Evolutionary conservation across 2,329 filamentous ascomycete species (phyloP).

Genomic region (Fusarium pininemorale): DNA sequence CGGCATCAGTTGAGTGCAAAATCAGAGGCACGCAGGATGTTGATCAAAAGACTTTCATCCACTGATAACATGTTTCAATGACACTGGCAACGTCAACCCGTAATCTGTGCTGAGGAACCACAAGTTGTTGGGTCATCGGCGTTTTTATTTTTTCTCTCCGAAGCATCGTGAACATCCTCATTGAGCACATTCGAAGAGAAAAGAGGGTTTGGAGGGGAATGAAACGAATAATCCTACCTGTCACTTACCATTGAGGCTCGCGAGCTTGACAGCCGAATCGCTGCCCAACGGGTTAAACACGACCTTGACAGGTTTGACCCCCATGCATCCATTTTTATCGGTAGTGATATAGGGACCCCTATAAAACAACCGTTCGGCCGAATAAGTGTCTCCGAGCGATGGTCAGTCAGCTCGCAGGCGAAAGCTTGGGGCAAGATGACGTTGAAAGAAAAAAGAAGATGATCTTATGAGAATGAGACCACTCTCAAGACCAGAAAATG

Average conservation of each 20-base stretch:
- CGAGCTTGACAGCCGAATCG: slow-evolving; percentile 11
- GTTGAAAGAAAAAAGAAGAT: slow-evolving; percentile 6
- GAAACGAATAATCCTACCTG: slow-evolving; percentile 21
- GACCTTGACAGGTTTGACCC: slow-evolving; percentile 14
- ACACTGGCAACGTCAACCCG: neutral
- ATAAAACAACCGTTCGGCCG: slow-evolving; percentile 31
- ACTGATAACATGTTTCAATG: slow-evolving; percentile 9
- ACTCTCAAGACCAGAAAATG: neutral
- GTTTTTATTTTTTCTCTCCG: slow-evolving; percentile 20
- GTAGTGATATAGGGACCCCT: slow-evolving; percentile 22
- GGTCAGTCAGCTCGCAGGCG: slow-evolving; percentile 2
- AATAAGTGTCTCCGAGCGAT: slow-evolving; percentile 27
- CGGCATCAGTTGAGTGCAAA: slow-evolving; percentile 27
- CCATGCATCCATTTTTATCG: slow-evolving; percentile 23
- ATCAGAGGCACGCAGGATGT: slow-evolving; percentile 30
- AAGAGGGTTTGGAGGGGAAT: slow-evolving; percentile 4
- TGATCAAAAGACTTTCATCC: slow-evolving; percentile 24
- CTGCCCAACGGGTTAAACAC: slow-evolving; percentile 21
- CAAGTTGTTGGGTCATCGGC: slow-evolving; percentile 19
- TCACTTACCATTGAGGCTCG: slow-evolving; percentile 12
- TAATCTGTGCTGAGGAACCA: slow-evolving; percentile 15
- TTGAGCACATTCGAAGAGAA: slow-evolving; percentile 5
- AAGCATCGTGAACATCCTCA: slow-evolving; percentile 33
- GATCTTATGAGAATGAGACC: slow-evolving; percentile 16
- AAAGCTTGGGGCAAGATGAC: slow-evolving; percentile 28